These are phyloP conservation scores for Trichoderma sp. DNA, from an alignment of 2,329 filamentous ascomycete species.

Conservation along the genomic window DNA sequence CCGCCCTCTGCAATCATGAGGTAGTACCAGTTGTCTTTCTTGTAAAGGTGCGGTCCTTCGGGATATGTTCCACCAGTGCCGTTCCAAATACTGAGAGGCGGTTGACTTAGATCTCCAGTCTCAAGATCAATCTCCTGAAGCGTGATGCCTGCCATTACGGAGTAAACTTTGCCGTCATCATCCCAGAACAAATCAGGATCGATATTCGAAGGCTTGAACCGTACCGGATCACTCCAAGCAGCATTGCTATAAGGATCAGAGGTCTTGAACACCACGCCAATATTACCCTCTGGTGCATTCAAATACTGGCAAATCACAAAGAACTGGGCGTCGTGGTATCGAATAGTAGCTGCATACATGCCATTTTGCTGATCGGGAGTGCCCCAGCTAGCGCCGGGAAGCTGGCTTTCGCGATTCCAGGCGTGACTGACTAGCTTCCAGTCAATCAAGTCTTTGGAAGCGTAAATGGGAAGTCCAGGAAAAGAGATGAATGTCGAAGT, in stretches of 20 bases:
- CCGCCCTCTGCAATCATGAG: too few relatives aligned
- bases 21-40: too few relatives aligned
- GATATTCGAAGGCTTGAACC: too few relatives aligned
- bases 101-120: slow-evolving; percentile 44
- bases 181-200: slow-evolving; percentile 60
- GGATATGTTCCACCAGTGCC: too few relatives aligned
- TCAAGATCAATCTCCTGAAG: slow-evolving; percentile 44
- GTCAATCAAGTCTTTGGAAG: slow-evolving; percentile 54
- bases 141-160: slow-evolving; percentile 43
- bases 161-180: slow-evolving; percentile 57
- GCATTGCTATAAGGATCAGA: too few relatives aligned
- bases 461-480: slow-evolving; percentile 48
- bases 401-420: slow-evolving; percentile 47
- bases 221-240: too few relatives aligned
- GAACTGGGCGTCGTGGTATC: slow-evolving; percentile 49
- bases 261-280: too few relatives aligned
- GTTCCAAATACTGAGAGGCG: too few relatives aligned
- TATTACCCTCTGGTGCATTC: slow-evolving; percentile 25
- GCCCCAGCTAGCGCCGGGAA: slow-evolving; percentile 43
- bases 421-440: slow-evolving; percentile 53
- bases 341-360: slow-evolving; percentile 53
- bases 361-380: slow-evolving; percentile 42
- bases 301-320: slow-evolving; percentile 43
- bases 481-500: too few relatives aligned
- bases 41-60: too few relatives aligned